Base-by-base conservation (phyloP, 768 basidiomycete genomes). In the Floccularia luteovirens region DNA sequence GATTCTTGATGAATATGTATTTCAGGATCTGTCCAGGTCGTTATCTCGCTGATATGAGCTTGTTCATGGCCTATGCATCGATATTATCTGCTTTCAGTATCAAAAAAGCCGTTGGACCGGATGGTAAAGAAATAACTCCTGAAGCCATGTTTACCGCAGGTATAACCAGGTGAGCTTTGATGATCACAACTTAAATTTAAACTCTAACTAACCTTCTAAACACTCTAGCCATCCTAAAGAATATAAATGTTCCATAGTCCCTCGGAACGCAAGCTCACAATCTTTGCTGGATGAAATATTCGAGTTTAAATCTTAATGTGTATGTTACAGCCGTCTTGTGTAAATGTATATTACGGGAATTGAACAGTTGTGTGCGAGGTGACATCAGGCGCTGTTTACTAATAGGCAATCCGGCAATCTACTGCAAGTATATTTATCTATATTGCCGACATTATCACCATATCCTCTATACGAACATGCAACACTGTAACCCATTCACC, bases 21-120 rank as follows among this genome's bases (percentile, higher is more conserved):
- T 35, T 35, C 10, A 52, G 57, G 13, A 48, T 50, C 24, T 59
- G 57, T 41, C 51, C 57, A 3, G 57, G 57, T 8, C 51, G 51
- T 8, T 47, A 53, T 39, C 38, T 57, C 23, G 49, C 42, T 0
- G 41, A 46, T 19, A 37, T 45, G 24, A 48, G 38, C 21, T 10
- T 54, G 16, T 54, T 47, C 41, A 44, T 54, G 12, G 45, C 41
- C 4, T 43, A 47, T 21, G 51, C 45, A 2, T 48, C 51, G 12
- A 42, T 56, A 20, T 38, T 56, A 14, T 39, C 49, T 14, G 44
- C 38, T 7, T 52, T 51, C 35, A 41, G 37, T 21, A 48, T 56
- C 13, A n/a, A 27, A 7, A 45, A 38, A 19, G 49, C 49, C 6
- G 14, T 44, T 13, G 55, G 55, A 30, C 44, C 43, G 33, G 20